Percentiles rank a stretch among this genome's conserved stretches.
Evolutionary conservation across 1,139 yeast genomes (phyloP).

Genomic region (Taphrina deformans): DNA sequence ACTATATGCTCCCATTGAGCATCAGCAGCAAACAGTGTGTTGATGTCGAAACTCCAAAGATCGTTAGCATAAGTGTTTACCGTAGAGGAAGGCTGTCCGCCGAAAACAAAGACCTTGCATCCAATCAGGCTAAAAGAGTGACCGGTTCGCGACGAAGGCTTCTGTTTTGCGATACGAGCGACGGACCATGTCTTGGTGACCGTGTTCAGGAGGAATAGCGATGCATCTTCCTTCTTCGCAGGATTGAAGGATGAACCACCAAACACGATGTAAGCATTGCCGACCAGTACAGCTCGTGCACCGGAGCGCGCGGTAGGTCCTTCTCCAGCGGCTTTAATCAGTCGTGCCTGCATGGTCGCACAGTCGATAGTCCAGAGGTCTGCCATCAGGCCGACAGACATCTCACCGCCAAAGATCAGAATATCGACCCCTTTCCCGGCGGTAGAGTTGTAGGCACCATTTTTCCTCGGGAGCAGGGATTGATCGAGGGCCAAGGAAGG

Average conservation of each 20-base stretch:
- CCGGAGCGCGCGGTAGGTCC: background rate
- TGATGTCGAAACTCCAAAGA: conserved; percentile 14
- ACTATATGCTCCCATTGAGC: conserved; percentile 4
- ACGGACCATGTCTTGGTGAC: conserved; percentile 10
- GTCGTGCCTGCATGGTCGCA: background rate
- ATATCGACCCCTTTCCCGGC: conserved; percentile 1
- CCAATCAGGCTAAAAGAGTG: conserved; percentile 15
- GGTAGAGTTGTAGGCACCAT: background rate
- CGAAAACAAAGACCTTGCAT: conserved; percentile 11
- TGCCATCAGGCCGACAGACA: background rate
- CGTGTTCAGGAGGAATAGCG: conserved; percentile 12
- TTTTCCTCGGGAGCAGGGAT: background rate
- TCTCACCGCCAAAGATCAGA: conserved; percentile 13
- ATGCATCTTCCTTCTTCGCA: background rate
- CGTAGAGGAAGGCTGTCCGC: background rate
- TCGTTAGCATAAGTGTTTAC: background rate
- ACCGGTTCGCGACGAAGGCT: conserved; percentile 4
- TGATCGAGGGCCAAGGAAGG: background rate
- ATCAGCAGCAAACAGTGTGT: conserved; percentile 10
- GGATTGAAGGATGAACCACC: conserved; percentile 10
- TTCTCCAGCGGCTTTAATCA: background rate
- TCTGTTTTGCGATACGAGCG: conserved; percentile 4
- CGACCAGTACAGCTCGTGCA: conserved; percentile 9
- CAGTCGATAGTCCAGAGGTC: background rate
- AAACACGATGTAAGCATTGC: conserved; percentile 18